Percentiles rank a stretch among this genome's conserved stretches.
Evolutionary conservation across 805 yeast species (phyloP).

Genomic region (Saccharomyces eubayanus): DNA sequence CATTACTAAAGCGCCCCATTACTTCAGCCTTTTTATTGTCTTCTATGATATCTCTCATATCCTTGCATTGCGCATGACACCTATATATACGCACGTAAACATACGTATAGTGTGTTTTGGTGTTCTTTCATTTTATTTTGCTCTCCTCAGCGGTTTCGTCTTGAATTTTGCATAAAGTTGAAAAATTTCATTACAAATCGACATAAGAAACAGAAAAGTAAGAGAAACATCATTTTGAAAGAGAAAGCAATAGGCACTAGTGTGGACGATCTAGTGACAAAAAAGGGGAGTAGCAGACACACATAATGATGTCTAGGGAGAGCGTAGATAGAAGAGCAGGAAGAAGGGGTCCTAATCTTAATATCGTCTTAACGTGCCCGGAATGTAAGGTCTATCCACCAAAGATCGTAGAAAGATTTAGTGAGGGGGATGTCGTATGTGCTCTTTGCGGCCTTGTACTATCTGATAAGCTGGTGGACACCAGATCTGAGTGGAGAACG

Average conservation of each 20-base stretch:
- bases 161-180: background rate
- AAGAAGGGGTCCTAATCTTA: slow-evolving; percentile 66
- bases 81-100: background rate
- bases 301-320: slow-evolving; percentile 1
- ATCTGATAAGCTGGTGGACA: slow-evolving; percentile 86
- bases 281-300: background rate
- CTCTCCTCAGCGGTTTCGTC: background rate
- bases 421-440: slow-evolving; percentile 98
- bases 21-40: background rate
- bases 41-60: background rate
- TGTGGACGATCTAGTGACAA: background rate
- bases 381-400: slow-evolving; percentile 96
- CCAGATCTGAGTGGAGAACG: slow-evolving; percentile 97
- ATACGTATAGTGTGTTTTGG: background rate
- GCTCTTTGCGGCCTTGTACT: slow-evolving; percentile 93
- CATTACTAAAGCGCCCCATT: background rate
- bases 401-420: slow-evolving; percentile 84
- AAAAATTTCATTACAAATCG: background rate
- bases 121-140: background rate
- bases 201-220: background rate
- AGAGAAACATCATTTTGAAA: background rate
- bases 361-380: slow-evolving; percentile 86
- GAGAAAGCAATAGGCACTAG: background rate
- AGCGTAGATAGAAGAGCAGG: slow-evolving; percentile 3
- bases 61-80: background rate